Evolutionary conservation across 1,284 basidiomycete genomes (phyloP), one percentile per base, ranked within the genome.

Genomic region (Rhodotorula glutinis): DNA sequence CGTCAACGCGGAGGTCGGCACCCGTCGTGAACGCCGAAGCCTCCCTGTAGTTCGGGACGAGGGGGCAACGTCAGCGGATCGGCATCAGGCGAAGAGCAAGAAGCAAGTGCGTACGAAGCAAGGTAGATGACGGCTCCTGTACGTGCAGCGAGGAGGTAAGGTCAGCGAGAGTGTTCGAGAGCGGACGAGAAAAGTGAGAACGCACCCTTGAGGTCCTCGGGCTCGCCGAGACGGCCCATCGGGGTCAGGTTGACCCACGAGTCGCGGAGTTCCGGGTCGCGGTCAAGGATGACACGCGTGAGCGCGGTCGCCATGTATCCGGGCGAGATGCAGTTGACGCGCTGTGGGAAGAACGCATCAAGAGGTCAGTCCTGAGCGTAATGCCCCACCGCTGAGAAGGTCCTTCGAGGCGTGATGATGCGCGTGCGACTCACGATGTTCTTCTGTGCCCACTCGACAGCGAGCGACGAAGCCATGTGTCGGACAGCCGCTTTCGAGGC

Each of bases 11-110:
- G 69, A 94, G 80, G 75, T 94, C 90, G 7, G 86, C 81, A 13
- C 91, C 92, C 2, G 91, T 94, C 81, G 92, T 87, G 79, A 91
- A 93, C 56, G 83, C 85, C 49, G 89, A 90, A 23, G 91, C 90
- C 77, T 92, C 91, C n/a, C 49, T 51, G 49, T 27, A n/a, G 49
- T 13, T 38, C 33, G 19, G 25, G 49, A 27, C 27, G n/a, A 29
- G 2, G 47, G n/a, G 16, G 5, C 8, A 47, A 27, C 13, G 49
- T 51, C 25, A 51, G 49, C 49, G 33, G 33, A 38, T 38, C 33
- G 33, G 25, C 8, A 16, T 8, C 13, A 14, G 49, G 25, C n/a
- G 49, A 25, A 25, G 25, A 25, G 14, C 8, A 5, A 16, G n/a
- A 27, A 51, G 49, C 13, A 19, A 25, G 16, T 16, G 27, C 49